Base-by-base conservation (phyloP, 2,329 filamentous ascomycete genomes). In the Sporothrix inflata region DNA sequence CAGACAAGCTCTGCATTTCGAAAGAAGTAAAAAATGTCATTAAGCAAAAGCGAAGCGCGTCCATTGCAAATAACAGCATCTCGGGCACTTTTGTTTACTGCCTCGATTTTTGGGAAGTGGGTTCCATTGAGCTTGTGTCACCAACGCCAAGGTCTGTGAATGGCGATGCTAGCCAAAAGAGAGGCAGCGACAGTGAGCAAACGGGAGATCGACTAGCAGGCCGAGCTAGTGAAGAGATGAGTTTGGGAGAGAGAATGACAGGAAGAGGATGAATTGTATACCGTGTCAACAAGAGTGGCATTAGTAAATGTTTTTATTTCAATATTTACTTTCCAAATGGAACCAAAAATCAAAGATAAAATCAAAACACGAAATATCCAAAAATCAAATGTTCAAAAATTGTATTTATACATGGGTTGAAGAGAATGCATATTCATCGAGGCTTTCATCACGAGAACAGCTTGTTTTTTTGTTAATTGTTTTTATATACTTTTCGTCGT, bases 351-450 rank as follows among this genome's bases (percentile, higher is more conserved):
- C 6, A 16, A 55, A 3, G 21, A 63, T 3, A 42, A 14, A n/a
- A 38, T 6, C 6, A 14, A 42, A 7, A 40, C 19, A 40, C 57
- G 4, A 14, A 60, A 12, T 60, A 1, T 2, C 21, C 11, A 61
- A 14, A 42, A 40, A 11, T 2, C 4, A 53, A 42, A 6, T 24
- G 19, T 11, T 42, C n/a, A 42, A 42, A 14, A 42, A 7, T 24
- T 63, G 57, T 42, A 63, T 63, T 42, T 63, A 63, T 63, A 42
- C 57, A 42, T 42, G n/a, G 11, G n/a, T 42, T 63, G 57, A 63
- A 63, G 38, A 40, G 38, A 61, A 42, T 42, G 11, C 57, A 40
- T 63, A 34, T 14, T 24, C 34, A 8, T 45, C 24, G 12, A 8
- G 60, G 11, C 40, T 30, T 42, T 12, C 5, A 5, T 1, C 16